Percentiles rank a stretch among this genome's conserved stretches.
These are phyloP conservation scores for Suillus bovinus DNA, from an alignment of 768 basidiomycete genomes.

Conservation along the genomic window DNA sequence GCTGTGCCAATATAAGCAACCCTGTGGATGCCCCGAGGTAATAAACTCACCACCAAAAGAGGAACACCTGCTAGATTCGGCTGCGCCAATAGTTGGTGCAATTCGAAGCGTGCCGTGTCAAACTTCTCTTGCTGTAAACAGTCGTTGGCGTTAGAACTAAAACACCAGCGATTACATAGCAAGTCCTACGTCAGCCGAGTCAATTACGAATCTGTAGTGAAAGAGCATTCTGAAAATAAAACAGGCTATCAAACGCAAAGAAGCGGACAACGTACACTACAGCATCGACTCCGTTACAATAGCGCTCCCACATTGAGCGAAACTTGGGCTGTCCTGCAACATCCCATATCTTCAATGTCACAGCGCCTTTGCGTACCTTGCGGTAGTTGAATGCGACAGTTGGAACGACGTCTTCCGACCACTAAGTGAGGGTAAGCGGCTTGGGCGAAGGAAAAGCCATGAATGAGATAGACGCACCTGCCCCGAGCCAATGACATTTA, in stretches of 20 bases:
- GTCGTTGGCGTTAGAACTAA: slow-evolving; percentile 7
- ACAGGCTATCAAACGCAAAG: not conserved
- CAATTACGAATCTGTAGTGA: slow-evolving; percentile 81
- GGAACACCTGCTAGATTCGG: slow-evolving; percentile 70
- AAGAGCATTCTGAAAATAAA: not conserved
- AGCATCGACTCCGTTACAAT: slow-evolving; percentile 91
- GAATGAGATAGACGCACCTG: slow-evolving; percentile 46
- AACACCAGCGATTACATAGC: not conserved
- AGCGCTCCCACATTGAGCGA: slow-evolving; percentile 94
- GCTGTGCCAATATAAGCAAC: slow-evolving; percentile 36
- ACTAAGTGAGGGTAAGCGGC: slow-evolving; percentile 44
- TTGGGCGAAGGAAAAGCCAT: slow-evolving; percentile 7
- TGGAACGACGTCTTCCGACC: slow-evolving; percentile 96
- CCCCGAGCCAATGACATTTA: slow-evolving; percentile 88
- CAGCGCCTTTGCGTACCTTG: slow-evolving; percentile 85
- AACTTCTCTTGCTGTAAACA: slow-evolving; percentile 69
- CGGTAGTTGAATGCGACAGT: slow-evolving; percentile 93
- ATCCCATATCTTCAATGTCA: slow-evolving; percentile 94
- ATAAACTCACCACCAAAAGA: slow-evolving; percentile 69
- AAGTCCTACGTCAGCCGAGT: slow-evolving; percentile 76
- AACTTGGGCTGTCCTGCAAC: slow-evolving; percentile 95
- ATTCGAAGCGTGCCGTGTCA: slow-evolving; percentile 79
- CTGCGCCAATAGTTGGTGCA: slow-evolving; percentile 76
- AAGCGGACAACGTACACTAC: slow-evolving; percentile 62
- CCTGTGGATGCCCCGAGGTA: not conserved